A percentile compares a stretch with the other conserved stretches of the same genome.
These are phyloP conservation scores for Paraphaeosphaeria sporulosa DNA, from an alignment of 2,329 filamentous ascomycete species.

Conservation along the genomic window DNA sequence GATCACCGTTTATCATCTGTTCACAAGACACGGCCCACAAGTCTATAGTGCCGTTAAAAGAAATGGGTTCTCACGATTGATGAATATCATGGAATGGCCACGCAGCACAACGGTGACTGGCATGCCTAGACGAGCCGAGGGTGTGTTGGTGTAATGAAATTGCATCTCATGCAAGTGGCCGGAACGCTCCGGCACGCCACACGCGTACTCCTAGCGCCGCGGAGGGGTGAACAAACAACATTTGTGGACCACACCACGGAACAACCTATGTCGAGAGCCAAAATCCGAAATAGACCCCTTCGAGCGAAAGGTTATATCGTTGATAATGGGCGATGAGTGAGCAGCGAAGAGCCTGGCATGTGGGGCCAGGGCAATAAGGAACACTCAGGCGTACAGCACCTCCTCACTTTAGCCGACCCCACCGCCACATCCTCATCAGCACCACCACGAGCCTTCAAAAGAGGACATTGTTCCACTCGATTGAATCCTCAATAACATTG, in stretches of 20 bases:
- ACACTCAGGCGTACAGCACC: neutral
- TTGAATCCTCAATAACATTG: neutral
- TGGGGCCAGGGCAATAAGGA: constrained; percentile 11
- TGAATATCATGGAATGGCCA: neutral
- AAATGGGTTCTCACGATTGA: neutral
- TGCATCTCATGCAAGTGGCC: constrained; percentile 11
- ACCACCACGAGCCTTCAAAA: constrained; percentile 4
- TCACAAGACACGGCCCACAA: neutral
- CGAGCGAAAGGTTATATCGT: neutral
- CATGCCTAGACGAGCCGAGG: constrained; percentile 3
- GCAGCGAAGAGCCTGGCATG: constrained; percentile 1
- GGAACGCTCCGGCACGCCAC: constrained; percentile 5
- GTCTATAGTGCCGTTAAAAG: neutral
- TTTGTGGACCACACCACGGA: neutral
- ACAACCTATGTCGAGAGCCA: neutral
- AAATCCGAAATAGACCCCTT: neutral
- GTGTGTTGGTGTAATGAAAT: constrained; percentile 7
- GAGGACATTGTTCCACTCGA: neutral
- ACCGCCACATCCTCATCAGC: constrained; percentile 11
- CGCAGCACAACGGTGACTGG: neutral
- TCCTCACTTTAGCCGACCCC: constrained; percentile 11
- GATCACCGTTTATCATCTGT: neutral
- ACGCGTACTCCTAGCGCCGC: constrained; percentile 10
- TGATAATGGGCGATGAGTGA: neutral
- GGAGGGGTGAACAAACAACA: neutral